A percentile compares a stretch with the other conserved stretches of the same genome.
These are phyloP conservation scores for Parmales sp. DNA, from an alignment of 108 stramenopile genomes.

Conservation along the genomic window DNA sequence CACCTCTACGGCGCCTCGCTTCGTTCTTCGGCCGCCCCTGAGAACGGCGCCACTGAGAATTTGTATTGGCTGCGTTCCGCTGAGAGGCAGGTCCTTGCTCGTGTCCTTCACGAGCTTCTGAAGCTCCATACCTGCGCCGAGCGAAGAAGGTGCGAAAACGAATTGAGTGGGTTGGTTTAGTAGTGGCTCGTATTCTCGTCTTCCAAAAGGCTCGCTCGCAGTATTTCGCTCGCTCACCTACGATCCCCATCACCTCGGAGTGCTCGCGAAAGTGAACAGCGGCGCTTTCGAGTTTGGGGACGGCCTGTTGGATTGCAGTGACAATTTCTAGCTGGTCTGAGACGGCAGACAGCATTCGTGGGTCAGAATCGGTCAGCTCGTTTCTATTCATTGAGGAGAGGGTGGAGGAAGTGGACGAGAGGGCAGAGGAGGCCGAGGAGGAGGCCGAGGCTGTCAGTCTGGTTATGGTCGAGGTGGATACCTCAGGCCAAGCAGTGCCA, in stretches of 20 bases:
- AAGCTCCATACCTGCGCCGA: constrained; percentile 70
- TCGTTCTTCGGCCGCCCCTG: constrained; percentile 53
- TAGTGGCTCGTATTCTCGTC: too few species aligned
- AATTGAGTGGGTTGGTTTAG: too few species aligned
- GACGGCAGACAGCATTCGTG: too few species aligned
- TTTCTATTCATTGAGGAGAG: too few species aligned
- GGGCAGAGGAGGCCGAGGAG: neutral
- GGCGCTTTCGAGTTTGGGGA: constrained; percentile 73
- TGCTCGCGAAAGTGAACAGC: constrained; percentile 47
- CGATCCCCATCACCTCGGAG: constrained; percentile 44
- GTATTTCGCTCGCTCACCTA: too few species aligned
- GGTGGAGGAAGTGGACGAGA: neutral
- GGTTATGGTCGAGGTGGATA: constrained; percentile 60
- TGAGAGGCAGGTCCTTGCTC: constrained; percentile 29
- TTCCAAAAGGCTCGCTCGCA: too few species aligned
- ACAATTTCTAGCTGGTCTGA: too few species aligned
- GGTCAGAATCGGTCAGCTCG: too few species aligned
- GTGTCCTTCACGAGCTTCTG: constrained; percentile 48
- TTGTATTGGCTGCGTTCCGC: constrained; percentile 32
- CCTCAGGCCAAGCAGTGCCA: constrained; percentile 80
- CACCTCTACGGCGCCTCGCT: constrained; percentile 59
- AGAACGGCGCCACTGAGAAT: constrained; percentile 49
- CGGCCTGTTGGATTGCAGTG: constrained; percentile 55
- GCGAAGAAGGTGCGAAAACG: too few species aligned
- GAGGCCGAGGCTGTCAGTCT: constrained; percentile 26